phyloP scores from a whole-genome alignment of 176 grass and related monocot genomes.

The Rhynchospora breviuscula region DNA sequence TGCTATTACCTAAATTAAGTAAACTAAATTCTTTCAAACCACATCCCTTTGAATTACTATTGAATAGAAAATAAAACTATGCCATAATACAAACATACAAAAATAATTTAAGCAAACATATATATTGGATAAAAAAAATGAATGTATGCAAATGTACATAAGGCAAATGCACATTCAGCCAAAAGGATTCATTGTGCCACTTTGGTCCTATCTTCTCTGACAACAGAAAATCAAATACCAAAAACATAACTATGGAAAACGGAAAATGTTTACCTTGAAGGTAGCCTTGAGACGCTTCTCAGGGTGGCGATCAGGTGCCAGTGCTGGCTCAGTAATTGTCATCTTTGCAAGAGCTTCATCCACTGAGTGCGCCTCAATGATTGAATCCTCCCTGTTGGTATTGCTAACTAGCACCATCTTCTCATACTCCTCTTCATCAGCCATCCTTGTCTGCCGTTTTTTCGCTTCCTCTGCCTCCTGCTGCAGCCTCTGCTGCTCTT shows the following conservation, averaged over 20 bases:
- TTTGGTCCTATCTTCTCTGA: not conserved
- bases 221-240: not conserved
- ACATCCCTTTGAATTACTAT: not conserved
- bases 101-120: not conserved
- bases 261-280: constrained; percentile 57
- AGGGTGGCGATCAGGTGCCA: constrained; percentile 68
- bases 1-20: not conserved
- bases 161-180: not conserved
- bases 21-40: not conserved
- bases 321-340: constrained; percentile 41
- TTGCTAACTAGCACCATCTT: constrained; percentile 72
- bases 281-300: constrained; percentile 82
- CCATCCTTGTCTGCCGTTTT: constrained; percentile 62
- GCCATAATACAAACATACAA: not conserved
- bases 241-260: not conserved
- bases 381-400: constrained; percentile 89
- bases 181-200: not conserved
- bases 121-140: not conserved
- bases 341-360: constrained; percentile 69
- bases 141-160: not conserved
- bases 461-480: constrained; percentile 60
- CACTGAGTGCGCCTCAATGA: constrained; percentile 80
- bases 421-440: constrained; percentile 89
- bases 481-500: constrained; percentile 61
- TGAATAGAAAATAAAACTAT: not conserved